Evolutionary conservation across 1,284 basidiomycete species (phyloP), one percentile per base, ranked within the genome.

Genomic region (Macrocystidia cucumis): DNA sequence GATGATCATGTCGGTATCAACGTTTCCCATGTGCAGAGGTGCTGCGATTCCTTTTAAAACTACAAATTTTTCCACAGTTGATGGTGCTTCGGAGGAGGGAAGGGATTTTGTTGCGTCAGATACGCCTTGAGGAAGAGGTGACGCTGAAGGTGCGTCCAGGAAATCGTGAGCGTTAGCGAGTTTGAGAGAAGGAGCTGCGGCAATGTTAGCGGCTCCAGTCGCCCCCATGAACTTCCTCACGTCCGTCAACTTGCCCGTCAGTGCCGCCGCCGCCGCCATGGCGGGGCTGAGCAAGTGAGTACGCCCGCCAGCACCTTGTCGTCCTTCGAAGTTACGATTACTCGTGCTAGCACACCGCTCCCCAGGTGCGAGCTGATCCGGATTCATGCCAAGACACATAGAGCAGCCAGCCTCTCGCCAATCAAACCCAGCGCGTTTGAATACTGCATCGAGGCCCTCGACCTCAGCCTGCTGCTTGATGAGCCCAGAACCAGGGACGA

Each of bases 341-440:
- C 91, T 95, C 26, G 93, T 97, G 50, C 88, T 92, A 4, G 93
- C 92, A 54, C 92, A 97, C 34, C 93, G 85, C 60, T 97, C 88
- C 31, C 86, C 83, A 2, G 91, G 90, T 23, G 74, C 69, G 35
- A 97, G 71, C 59, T 95, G 91, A 62, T 97, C 92, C 7, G 92
- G 90, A 62, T 97, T 97, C 93, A 97, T 97, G 28, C 91, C 93
- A 44, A 97, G 60, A 62, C 92, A 97, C 93, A 97, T 97, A 20
- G 93, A 97, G 58, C 92, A 97, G 20, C 92, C 92, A 19, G 93
- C 93, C 62, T 97, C 93, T 40, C 92, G 77, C 92, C 91, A 97
- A 57, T 97, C 93, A 52, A 96, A 97, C 13, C 93, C 93, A 18
- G 92, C 92, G 34, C 89, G 85, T 59, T 82, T 91, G 72, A 97